A percentile compares a stretch with the other conserved stretches of the same genome.
phyloP scores from a whole-genome alignment of 139 green algal genomes.

The Volvox reticuliferus region DNA sequence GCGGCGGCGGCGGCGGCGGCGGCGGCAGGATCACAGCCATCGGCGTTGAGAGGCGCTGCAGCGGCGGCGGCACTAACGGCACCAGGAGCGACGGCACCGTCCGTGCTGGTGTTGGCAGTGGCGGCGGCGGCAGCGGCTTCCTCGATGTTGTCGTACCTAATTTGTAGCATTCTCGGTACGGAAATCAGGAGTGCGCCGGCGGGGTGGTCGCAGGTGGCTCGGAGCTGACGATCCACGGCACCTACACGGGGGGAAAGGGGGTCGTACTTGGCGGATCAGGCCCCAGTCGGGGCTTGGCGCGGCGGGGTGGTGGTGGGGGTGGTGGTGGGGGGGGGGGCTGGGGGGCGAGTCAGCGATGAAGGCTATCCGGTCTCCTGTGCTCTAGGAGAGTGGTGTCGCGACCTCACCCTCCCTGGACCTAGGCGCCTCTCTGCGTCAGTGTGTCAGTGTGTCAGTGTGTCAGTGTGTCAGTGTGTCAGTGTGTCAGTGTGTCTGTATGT shows the following conservation, averaged over 20 bases:
- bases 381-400: not conserved
- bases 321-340: not conserved
- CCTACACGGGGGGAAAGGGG: not conserved
- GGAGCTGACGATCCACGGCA: not conserved
- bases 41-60: not conserved
- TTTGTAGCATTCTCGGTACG: not conserved
- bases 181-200: not conserved
- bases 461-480: no score
- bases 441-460: no score
- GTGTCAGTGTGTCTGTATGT: no score
- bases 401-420: not conserved
- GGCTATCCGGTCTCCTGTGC: no score
- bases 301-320: not conserved
- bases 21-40: not conserved
- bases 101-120: not conserved
- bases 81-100: no score
- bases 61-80: not conserved
- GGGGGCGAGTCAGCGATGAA: not conserved
- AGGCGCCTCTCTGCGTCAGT: not conserved
- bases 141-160: slow-evolving; percentile 14
- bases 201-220: not conserved
- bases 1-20: no score
- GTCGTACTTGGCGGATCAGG: no score
- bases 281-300: no score
- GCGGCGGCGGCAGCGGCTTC: not conserved